Conservation (phyloP, 2,329 filamentous ascomycete species). For the Graphilbum fragrans region DNA sequence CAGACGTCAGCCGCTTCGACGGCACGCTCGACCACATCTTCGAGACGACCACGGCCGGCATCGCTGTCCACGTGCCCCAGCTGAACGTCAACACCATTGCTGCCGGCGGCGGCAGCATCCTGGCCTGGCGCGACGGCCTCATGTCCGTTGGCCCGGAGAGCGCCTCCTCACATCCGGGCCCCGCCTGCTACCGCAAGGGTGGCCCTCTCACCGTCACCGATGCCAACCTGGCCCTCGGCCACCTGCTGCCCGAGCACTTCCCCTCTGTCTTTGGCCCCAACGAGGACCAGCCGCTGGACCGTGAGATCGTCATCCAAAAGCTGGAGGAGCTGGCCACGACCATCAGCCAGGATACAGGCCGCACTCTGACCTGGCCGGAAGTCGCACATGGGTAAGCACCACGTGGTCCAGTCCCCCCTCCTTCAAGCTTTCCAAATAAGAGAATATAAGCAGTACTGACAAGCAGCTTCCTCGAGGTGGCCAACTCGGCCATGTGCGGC, state of each 20-base stretch:
- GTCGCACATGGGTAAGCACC: slow-evolving; percentile 82
- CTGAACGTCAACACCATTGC: slow-evolving; percentile 93
- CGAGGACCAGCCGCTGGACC: slow-evolving; percentile 70
- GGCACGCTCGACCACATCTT: slow-evolving; percentile 89
- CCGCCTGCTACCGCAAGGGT: slow-evolving; percentile 82
- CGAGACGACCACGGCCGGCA: slow-evolving; percentile 75
- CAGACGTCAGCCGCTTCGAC: slow-evolving; percentile 78
- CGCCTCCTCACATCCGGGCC: slow-evolving; percentile 78
- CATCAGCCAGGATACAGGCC: slow-evolving; percentile 65
- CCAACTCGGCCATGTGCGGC: slow-evolving; percentile 83
- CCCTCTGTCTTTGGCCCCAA: slow-evolving; percentile 90
- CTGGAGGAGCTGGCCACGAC: slow-evolving; percentile 66
- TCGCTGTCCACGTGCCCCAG: slow-evolving; percentile 85
- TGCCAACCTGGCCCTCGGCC: slow-evolving; percentile 75
- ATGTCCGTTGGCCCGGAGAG: slow-evolving; percentile 88
- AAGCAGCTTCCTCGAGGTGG: slow-evolving; percentile 82
- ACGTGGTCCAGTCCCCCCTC: no score
- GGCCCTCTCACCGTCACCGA: slow-evolving; percentile 89
- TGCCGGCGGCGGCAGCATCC: slow-evolving; percentile 70
- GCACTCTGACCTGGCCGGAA: slow-evolving; percentile 65
- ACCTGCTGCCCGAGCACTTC: slow-evolving; percentile 81
- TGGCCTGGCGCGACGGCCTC: slow-evolving; percentile 82
- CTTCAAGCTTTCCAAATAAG: no score
- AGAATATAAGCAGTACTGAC: no score
- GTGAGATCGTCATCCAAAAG: slow-evolving; percentile 59